Conservation (phyloP, 176 grass and related monocot species). For the Musa schizocarpa region DNA sequence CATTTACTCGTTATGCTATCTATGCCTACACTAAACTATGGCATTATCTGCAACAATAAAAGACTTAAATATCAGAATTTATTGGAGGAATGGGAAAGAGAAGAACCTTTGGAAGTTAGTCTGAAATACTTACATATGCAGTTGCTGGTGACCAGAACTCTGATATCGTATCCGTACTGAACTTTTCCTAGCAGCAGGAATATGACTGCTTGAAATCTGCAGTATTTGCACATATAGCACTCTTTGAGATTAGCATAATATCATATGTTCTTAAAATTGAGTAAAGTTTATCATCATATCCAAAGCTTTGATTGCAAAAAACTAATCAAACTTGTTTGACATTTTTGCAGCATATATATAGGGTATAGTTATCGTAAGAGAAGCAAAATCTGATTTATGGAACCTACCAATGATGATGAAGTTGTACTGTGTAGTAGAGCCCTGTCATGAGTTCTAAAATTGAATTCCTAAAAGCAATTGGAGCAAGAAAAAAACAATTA, state of each 20-base stretch:
- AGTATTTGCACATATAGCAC: not conserved
- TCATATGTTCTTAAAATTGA: not conserved
- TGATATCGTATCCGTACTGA: not conserved
- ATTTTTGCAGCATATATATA: not conserved
- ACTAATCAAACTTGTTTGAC: not conserved
- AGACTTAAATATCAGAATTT: not conserved
- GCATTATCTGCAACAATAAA: not conserved
- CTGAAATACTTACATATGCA: not conserved
- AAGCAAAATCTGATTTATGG: not conserved
- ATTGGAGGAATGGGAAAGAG: not conserved
- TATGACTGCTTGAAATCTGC: not conserved
- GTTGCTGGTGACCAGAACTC: not conserved
- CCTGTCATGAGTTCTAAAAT: constrained; percentile 7
- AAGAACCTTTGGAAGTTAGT: not conserved
- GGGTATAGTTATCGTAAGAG: not conserved
- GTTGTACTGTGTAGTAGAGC: not conserved
- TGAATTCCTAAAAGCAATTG: constrained; percentile 2
- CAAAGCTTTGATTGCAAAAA: not conserved
- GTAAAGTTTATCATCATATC: no score
- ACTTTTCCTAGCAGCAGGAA: not conserved
- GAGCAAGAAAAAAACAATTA: not conserved
- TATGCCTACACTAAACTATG: not conserved
- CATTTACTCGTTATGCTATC: not conserved
- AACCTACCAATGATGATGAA: constrained; percentile 2
- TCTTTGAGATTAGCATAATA: not conserved